Conservation (phyloP, 2,329 filamentous ascomycete species). For the Cladosporium oxysporum region DNA sequence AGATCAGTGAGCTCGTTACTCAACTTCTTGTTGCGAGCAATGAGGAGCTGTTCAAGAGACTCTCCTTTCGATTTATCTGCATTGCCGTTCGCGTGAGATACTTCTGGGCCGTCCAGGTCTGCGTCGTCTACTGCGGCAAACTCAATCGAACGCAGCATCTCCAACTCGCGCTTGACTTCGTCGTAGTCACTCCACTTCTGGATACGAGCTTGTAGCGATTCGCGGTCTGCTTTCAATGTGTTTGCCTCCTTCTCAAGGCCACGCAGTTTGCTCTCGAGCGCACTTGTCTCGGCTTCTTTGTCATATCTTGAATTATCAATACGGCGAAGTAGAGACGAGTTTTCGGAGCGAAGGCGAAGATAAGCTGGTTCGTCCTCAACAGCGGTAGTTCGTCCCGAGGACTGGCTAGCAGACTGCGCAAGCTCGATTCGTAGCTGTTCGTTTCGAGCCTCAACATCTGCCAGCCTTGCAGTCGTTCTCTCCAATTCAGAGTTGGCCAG, state of each 20-base stretch:
- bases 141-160: slow-evolving; percentile 93
- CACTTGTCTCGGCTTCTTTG: slow-evolving; percentile 75
- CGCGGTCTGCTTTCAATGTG: slow-evolving; percentile 76
- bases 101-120: slow-evolving; percentile 56
- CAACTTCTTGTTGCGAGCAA: slow-evolving; percentile 95
- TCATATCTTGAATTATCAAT: slow-evolving; percentile 82
- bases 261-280: slow-evolving; percentile 73
- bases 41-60: slow-evolving; percentile 83
- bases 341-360: slow-evolving; percentile 86
- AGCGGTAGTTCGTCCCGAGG: slow-evolving; percentile 57
- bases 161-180: slow-evolving; percentile 91
- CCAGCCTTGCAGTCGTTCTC: slow-evolving; percentile 79
- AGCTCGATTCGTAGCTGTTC: slow-evolving; percentile 89
- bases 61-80: slow-evolving; percentile 47
- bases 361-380: slow-evolving; percentile 89
- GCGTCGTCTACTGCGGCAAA: slow-evolving; percentile 72
- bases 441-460: slow-evolving; percentile 90
- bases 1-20: slow-evolving; percentile 90
- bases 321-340: slow-evolving; percentile 86
- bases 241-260: slow-evolving; percentile 77
- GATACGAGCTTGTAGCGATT: slow-evolving; percentile 76
- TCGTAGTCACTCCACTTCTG: slow-evolving; percentile 93
- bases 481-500: slow-evolving; percentile 91
- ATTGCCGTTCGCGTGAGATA: slow-evolving; percentile 50
- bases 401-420: slow-evolving; percentile 74